Percentiles rank a stretch among this genome's conserved stretches.
These are phyloP conservation scores for Lasiosphaeria miniovina DNA, from an alignment of 495 filamentous ascomycete genomes.

Conservation along the genomic window DNA sequence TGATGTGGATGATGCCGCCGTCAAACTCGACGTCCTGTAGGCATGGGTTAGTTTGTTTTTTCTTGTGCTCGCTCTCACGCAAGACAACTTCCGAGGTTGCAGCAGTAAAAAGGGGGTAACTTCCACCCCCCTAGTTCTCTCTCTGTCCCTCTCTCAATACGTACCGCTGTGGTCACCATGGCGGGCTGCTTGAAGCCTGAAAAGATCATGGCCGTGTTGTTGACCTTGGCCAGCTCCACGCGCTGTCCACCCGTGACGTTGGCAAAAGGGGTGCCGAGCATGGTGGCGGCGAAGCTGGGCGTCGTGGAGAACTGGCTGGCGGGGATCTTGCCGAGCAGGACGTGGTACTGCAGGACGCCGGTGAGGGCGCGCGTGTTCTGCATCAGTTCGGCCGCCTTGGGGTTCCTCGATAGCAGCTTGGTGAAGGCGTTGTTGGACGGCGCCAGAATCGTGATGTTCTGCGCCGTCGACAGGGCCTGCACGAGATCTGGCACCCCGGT, in stretches of 20 bases:
- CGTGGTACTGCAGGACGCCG: slow-evolving; percentile 57
- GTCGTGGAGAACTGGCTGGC: slow-evolving; percentile 37
- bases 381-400: slow-evolving; percentile 31
- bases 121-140: too few species aligned
- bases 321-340: slow-evolving; percentile 49
- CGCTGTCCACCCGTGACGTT: slow-evolving; percentile 43
- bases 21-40: slow-evolving; percentile 24
- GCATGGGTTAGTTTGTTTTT: background rate
- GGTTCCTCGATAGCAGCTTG: slow-evolving; percentile 34
- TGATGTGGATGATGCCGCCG: slow-evolving; percentile 62
- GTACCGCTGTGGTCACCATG: slow-evolving; percentile 21
- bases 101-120: background rate
- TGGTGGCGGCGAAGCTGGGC: slow-evolving; percentile 49
- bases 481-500: slow-evolving; percentile 20
- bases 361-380: slow-evolving; percentile 35
- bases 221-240: slow-evolving; percentile 18
- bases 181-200: slow-evolving; percentile 25
- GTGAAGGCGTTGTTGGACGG: slow-evolving; percentile 58
- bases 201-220: slow-evolving; percentile 22
- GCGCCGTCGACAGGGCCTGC: slow-evolving; percentile 16
- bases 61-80: too few species aligned
- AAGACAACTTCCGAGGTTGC: too few species aligned
- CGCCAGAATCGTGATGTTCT: slow-evolving; percentile 61
- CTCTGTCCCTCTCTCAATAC: too few species aligned
- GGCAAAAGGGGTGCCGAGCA: slow-evolving; percentile 45